Conservation (phyloP, 2,329 filamentous ascomycete genomes). For the Fusarium staphyleae region DNA sequence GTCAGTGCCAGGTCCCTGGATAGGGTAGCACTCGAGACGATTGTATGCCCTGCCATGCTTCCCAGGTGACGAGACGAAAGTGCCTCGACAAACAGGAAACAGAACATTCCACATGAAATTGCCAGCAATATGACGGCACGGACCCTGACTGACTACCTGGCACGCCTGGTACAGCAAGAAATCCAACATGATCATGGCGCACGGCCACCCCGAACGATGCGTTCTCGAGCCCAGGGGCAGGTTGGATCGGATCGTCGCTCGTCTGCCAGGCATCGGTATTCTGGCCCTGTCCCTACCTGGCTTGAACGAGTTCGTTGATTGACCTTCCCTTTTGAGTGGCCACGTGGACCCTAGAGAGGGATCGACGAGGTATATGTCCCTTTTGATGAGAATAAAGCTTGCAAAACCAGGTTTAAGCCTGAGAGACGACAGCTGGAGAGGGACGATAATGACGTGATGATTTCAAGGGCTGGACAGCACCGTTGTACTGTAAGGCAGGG, state of each 20-base stretch:
- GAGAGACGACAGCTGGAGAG: background rate
- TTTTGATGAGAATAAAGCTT: background rate
- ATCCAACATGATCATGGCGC: conserved; percentile 15
- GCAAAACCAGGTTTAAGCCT: conserved; percentile 14
- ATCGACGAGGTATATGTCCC: background rate
- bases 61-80: conserved; percentile 1
- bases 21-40: conserved; percentile 11
- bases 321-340: background rate
- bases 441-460: conserved; percentile 13
- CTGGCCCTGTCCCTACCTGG: no score
- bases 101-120: conserved; percentile 10
- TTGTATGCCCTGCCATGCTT: no score
- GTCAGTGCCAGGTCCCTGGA: conserved; percentile 8
- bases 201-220: conserved; percentile 4
- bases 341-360: background rate
- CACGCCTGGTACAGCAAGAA: no score
- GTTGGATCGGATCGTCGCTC: conserved; percentile 20
- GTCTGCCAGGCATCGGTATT: conserved; percentile 2
- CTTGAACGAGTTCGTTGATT: background rate
- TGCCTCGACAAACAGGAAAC: conserved; percentile 7
- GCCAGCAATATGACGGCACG: background rate
- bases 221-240: conserved; percentile 1
- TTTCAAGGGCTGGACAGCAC: conserved; percentile 13
- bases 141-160: background rate
- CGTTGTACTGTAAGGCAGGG: conserved; percentile 31